Evolutionary conservation across 306 rosid species (phyloP).

Genomic region (Delonix regia): DNA sequence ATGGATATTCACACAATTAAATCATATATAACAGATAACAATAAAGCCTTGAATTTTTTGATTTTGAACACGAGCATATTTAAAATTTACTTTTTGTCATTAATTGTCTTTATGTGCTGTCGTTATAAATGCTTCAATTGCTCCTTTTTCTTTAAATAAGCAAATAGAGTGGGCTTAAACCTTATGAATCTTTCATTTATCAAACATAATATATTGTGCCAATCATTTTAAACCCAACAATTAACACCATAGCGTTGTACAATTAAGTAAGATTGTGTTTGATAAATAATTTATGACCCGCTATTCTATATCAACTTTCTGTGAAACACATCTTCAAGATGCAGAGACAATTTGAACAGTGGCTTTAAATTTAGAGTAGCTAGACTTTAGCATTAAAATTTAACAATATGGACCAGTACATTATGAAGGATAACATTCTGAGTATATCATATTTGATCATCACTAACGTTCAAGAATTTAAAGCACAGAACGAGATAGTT

Average conservation of each 20-base stretch:
- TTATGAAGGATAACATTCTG: slow-evolving; percentile 17
- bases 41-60: too few relatives aligned
- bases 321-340: neutral
- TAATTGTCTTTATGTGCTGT: too few relatives aligned
- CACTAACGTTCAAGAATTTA: slow-evolving; percentile 3
- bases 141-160: too few relatives aligned
- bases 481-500: neutral
- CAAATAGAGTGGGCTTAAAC: too few relatives aligned
- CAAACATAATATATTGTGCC: too few relatives aligned
- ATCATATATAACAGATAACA: too few relatives aligned
- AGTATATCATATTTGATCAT: slow-evolving; percentile 17
- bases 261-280: neutral
- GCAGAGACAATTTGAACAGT: neutral
- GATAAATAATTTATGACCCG: neutral
- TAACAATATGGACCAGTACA: neutral
- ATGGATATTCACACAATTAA: too few relatives aligned
- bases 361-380: neutral
- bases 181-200: too few relatives aligned
- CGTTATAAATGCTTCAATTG: too few relatives aligned
- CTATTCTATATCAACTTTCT: slow-evolving; percentile 3
- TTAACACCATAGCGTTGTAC: neutral
- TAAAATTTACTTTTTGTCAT: too few relatives aligned
- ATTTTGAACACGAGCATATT: too few relatives aligned
- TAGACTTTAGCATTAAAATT: neutral
- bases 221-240: too few relatives aligned